A percentile compares a stretch with the other conserved stretches of the same genome.
These are phyloP conservation scores for Claviceps digitariae DNA, from an alignment of 2,329 filamentous ascomycete species.

Conservation along the genomic window DNA sequence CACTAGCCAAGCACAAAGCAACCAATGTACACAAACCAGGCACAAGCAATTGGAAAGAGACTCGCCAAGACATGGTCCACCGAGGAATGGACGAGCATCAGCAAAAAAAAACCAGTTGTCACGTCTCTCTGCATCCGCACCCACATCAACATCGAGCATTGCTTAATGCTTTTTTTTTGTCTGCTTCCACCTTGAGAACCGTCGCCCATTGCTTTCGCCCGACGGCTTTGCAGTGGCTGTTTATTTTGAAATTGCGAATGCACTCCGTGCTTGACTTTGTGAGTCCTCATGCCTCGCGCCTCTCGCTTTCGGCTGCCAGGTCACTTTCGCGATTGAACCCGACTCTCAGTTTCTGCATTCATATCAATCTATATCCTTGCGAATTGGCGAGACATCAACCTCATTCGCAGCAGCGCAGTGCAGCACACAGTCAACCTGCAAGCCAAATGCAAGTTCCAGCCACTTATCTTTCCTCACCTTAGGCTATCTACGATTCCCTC, in stretches of 20 bases:
- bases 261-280: slow-evolving; percentile 13
- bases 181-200: neutral
- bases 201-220: slow-evolving; percentile 1
- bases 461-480: neutral
- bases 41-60: slow-evolving; percentile 4
- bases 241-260: slow-evolving; percentile 14
- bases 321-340: neutral
- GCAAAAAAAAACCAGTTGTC: slow-evolving; percentile 1
- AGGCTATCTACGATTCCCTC: neutral
- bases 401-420: neutral
- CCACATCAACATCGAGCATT: slow-evolving; percentile 14
- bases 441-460: neutral
- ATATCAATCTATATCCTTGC: neutral
- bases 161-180: slow-evolving; percentile 12
- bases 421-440: neutral
- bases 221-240: slow-evolving; percentile 2
- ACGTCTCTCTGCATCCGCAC: slow-evolving; percentile 7
- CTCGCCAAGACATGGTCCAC: neutral
- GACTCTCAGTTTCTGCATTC: neutral
- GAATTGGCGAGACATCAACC: neutral
- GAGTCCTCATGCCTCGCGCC: slow-evolving; percentile 7
- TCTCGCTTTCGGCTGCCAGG: neutral
- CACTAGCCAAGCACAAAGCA: neutral
- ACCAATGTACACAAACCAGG: slow-evolving; percentile 22
- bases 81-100: neutral